phyloP scores from a whole-genome alignment of 495 filamentous ascomycete genomes.

The Lentithecium fluviatile region DNA sequence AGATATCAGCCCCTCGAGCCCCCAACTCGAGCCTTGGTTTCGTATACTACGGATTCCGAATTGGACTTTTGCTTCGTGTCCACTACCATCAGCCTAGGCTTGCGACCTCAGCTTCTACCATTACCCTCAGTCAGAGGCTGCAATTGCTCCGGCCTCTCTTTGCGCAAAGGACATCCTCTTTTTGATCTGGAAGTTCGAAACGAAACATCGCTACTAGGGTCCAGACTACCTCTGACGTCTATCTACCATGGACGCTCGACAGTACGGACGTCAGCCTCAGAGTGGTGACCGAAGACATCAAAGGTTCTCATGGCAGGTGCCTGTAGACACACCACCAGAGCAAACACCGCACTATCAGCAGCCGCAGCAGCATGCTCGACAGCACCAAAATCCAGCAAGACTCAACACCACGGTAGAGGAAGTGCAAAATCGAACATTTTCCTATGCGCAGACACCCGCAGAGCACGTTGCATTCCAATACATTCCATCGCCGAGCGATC shows the following conservation, averaged over 20 bases:
- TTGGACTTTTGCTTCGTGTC: too few relatives aligned
- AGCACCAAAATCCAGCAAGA: not conserved
- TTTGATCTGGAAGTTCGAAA: too few relatives aligned
- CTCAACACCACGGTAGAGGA: constrained; percentile 6
- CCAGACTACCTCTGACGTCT: too few relatives aligned
- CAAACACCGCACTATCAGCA: constrained; percentile 10
- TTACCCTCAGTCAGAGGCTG: too few relatives aligned
- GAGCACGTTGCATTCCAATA: constrained; percentile 12
- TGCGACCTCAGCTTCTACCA: too few relatives aligned
- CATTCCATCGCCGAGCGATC: constrained; percentile 5
- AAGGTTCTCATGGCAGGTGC: constrained; percentile 33
- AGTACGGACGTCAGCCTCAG: constrained; percentile 16
- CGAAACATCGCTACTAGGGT: too few relatives aligned
- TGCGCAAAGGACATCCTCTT: too few relatives aligned
- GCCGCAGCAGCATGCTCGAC: constrained; percentile 5
- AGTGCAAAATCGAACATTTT: constrained; percentile 16
- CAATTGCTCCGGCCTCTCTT: too few relatives aligned
- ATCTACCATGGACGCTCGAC: constrained; percentile 25
- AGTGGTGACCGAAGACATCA: constrained; percentile 21
- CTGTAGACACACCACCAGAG: constrained; percentile 7
- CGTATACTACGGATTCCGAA: too few relatives aligned
- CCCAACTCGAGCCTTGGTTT: constrained; percentile 1
- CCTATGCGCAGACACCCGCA: constrained; percentile 28
- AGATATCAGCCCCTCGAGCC: constrained; percentile 23
- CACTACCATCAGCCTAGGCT: too few relatives aligned